Conservation (phyloP, 345 rosid genomes). For the Psidium friedrichsthalianum region DNA sequence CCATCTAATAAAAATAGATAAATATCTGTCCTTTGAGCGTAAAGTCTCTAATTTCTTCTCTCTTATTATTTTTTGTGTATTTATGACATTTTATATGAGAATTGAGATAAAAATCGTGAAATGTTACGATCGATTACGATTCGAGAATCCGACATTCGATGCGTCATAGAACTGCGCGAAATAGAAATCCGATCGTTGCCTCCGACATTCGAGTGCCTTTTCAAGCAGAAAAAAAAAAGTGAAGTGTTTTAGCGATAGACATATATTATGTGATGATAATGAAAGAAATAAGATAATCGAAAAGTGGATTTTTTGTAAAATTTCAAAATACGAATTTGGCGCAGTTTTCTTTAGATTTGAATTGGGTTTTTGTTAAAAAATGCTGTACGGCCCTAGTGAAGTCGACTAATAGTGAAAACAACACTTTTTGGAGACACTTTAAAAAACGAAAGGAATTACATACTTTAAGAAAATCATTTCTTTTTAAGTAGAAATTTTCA, state of each 20-base stretch:
- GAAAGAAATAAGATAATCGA: not conserved
- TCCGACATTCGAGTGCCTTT: too few species aligned
- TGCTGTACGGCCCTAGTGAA: not conserved
- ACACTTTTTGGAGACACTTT: not conserved
- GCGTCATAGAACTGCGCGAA: too few species aligned
- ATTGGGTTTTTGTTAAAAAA: not conserved
- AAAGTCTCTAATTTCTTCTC: not conserved
- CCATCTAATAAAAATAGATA: not conserved
- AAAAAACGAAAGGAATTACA: not conserved
- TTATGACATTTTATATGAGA: not conserved
- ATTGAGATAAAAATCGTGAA: not conserved
- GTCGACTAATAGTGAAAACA: not conserved
- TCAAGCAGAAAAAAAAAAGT: too few species aligned
- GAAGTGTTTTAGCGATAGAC: too few species aligned
- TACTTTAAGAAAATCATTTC: not conserved
- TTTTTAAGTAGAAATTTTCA: not conserved
- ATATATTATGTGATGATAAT: not conserved
- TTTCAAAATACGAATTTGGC: not conserved
- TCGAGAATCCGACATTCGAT: too few species aligned
- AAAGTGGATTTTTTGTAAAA: not conserved
- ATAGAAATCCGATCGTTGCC: too few species aligned
- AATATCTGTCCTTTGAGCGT: not conserved
- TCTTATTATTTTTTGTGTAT: too few species aligned
- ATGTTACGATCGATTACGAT: not conserved
- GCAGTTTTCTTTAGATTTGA: not conserved